Percentiles rank a stretch among this genome's conserved stretches.
phyloP scores from a whole-genome alignment of 129 eudicot genomes.

The Oenanthe sinensis region DNA sequence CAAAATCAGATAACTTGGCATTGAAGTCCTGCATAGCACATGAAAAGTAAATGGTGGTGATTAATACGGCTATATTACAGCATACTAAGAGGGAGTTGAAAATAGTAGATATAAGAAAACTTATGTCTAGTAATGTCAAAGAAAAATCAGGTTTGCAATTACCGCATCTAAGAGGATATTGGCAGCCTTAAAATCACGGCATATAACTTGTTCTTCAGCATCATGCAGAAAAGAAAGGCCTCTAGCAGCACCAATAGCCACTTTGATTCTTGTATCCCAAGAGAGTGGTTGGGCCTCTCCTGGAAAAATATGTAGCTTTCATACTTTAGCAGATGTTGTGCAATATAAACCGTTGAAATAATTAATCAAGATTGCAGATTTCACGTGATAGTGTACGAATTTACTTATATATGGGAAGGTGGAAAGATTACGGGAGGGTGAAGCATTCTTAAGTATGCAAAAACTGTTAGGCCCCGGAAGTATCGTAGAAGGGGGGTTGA shows the following conservation, averaged over 20 bases:
- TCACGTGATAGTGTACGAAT: neutral
- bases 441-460: neutral
- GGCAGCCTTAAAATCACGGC: constrained; percentile 89
- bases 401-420: neutral
- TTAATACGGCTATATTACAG: neutral
- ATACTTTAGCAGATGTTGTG: constrained; percentile 2
- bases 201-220: constrained; percentile 74
- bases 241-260: constrained; percentile 91
- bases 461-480: no score
- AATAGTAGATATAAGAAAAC: no score
- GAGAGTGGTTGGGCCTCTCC: constrained; percentile 93
- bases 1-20: constrained; percentile 84
- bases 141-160: neutral
- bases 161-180: constrained; percentile 91
- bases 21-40: constrained; percentile 64
- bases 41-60: neutral
- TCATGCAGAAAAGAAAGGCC: constrained; percentile 89
- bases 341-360: neutral
- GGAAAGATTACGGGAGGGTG: neutral
- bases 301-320: constrained; percentile 26
- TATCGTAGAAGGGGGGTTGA: no score
- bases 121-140: neutral
- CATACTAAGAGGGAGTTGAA: no score
- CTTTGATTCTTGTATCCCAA: constrained; percentile 86
- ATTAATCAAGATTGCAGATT: neutral